phyloP scores from a whole-genome alignment of 352 stramenopile species.

The Halophytophthora polymorphica region DNA sequence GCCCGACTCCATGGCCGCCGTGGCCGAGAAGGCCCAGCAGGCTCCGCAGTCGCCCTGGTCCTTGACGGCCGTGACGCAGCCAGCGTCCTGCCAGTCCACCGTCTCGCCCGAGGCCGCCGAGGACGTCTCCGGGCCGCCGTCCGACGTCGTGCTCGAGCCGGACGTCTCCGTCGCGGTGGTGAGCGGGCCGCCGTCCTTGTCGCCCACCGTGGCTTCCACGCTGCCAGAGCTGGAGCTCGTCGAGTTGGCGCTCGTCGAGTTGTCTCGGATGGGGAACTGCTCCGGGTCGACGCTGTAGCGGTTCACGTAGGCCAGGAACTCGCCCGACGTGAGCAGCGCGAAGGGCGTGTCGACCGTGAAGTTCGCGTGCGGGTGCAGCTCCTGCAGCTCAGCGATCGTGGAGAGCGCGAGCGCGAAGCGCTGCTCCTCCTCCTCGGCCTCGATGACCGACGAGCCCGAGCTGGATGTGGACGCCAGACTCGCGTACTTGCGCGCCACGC shows the following conservation, averaged over 20 bases:
- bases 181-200: constrained; percentile 20
- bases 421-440: constrained; percentile 39
- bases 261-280: constrained; percentile 15
- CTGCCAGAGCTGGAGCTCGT: background rate
- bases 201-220: background rate
- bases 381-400: constrained; percentile 36
- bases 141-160: constrained; percentile 6
- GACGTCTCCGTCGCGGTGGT: constrained; percentile 19
- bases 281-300: constrained; percentile 32
- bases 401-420: constrained; percentile 44
- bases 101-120: constrained; percentile 36
- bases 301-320: constrained; percentile 59
- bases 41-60: constrained; percentile 52
- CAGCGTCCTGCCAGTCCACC: constrained; percentile 67
- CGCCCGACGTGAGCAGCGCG: constrained; percentile 48
- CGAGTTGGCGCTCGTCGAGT: constrained; percentile 14
- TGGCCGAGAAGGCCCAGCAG: constrained; percentile 62
- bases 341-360: constrained; percentile 66
- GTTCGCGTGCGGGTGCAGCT: constrained; percentile 43
- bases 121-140: constrained; percentile 31
- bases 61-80: constrained; percentile 72
- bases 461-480: constrained; percentile 2
- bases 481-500: constrained; percentile 26
- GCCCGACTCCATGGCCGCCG: constrained; percentile 52
- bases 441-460: constrained; percentile 13